Conservation (phyloP, 1,139 yeast genomes). For the Ogataea hybrid region DNA sequence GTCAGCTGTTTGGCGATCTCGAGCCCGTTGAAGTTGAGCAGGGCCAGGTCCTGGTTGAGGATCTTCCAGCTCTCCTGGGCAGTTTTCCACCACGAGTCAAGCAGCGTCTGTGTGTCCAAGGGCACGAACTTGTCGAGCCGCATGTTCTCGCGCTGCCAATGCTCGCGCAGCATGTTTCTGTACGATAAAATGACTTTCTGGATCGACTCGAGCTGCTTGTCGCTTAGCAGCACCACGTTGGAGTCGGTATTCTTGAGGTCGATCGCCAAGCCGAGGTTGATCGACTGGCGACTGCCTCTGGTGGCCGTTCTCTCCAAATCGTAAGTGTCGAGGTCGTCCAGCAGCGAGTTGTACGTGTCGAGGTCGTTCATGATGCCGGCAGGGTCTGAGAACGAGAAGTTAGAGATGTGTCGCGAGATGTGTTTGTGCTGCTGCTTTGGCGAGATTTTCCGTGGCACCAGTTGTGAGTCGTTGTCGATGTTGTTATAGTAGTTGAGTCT, state of each 20-base stretch:
- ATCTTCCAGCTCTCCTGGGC: slow-evolving; percentile 36
- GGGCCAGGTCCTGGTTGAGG: slow-evolving; percentile 39
- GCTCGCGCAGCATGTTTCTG: slow-evolving; percentile 47
- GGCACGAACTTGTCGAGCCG: slow-evolving; percentile 17
- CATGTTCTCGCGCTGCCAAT: slow-evolving; percentile 36
- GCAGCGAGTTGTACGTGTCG: slow-evolving; percentile 30
- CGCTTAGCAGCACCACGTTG: slow-evolving; percentile 30
- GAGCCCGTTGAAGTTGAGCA: slow-evolving; percentile 70
- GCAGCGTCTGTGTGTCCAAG: slow-evolving; percentile 31
- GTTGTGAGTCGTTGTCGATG: slow-evolving; percentile 34
- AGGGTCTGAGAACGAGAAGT: slow-evolving; percentile 25
- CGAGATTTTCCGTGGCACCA: slow-evolving; percentile 45
- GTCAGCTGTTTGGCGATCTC: slow-evolving; percentile 88
- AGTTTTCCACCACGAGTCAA: slow-evolving; percentile 38
- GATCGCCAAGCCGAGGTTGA: slow-evolving; percentile 26
- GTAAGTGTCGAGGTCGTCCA: slow-evolving; percentile 44
- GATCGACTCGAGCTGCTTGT: slow-evolving; percentile 41
- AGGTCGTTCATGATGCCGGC: slow-evolving; percentile 25
- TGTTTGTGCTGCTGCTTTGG: slow-evolving; percentile 30
- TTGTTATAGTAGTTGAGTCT: slow-evolving; percentile 29
- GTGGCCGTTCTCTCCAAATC: slow-evolving; percentile 49
- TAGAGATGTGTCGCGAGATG: slow-evolving; percentile 24
- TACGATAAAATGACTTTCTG: slow-evolving; percentile 48
- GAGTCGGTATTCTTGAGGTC: slow-evolving; percentile 28
- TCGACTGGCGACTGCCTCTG: slow-evolving; percentile 20